Evolutionary conservation across 1,139 yeast genomes (phyloP).

Genomic region (Dujonia santamariae): DNA sequence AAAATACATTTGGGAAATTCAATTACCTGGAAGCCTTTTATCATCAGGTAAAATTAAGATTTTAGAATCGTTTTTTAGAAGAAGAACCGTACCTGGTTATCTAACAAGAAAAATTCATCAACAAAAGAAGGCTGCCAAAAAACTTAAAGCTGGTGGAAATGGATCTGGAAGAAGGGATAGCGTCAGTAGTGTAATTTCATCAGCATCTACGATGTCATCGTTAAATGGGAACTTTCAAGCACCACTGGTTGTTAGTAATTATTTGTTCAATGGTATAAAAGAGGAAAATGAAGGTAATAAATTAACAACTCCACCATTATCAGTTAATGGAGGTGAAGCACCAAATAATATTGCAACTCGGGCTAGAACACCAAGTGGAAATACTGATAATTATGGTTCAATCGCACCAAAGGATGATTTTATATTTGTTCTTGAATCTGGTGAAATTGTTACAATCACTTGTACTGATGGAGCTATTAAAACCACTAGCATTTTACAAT

Average conservation of each 20-base stretch:
- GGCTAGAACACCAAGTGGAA: not conserved
- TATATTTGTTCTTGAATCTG: conserved; percentile 36
- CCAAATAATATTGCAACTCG: not conserved
- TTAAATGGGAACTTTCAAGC: conserved; percentile 39
- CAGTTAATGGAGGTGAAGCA: not conserved
- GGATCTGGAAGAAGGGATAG: conserved; percentile 23
- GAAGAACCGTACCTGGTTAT: conserved; percentile 49
- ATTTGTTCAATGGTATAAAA: conserved; percentile 4
- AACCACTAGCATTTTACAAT: conserved; percentile 20
- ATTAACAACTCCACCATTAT: no score
- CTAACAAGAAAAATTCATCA: conserved; percentile 42
- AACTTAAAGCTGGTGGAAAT: conserved; percentile 7
- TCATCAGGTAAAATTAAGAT: conserved; percentile 21
- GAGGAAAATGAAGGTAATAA: conserved; percentile 8
- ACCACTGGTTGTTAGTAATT: conserved; percentile 12
- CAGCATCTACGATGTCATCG: conserved; percentile 16
- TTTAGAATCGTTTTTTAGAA: conserved; percentile 59
- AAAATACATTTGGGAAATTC: conserved; percentile 52
- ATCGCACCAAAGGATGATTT: conserved; percentile 25
- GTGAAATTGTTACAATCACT: conserved; percentile 45
- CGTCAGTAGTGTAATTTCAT: conserved; percentile 16
- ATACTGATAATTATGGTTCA: conserved; percentile 9
- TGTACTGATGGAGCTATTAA: conserved; percentile 45
- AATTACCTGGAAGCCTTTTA: conserved; percentile 12
- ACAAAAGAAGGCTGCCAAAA: conserved; percentile 17